phyloP scores from a whole-genome alignment of 805 yeast species.

The Pichia nakasei region DNA sequence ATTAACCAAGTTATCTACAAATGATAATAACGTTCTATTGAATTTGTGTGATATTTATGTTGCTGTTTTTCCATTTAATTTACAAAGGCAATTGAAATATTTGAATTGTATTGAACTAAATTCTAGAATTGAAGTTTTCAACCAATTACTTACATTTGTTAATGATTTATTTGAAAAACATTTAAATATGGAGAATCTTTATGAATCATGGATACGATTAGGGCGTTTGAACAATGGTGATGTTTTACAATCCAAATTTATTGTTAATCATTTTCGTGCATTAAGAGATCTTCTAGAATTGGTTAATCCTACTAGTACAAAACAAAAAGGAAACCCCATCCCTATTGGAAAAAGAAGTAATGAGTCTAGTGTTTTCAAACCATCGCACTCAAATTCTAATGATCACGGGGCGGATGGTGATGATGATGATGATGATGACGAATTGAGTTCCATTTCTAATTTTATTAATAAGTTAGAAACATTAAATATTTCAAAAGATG shows the following conservation, averaged over 20 bases:
- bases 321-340: background rate
- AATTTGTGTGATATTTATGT: constrained; percentile 17
- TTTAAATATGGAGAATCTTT: constrained; percentile 18
- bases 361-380: background rate
- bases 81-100: constrained; percentile 14
- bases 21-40: background rate
- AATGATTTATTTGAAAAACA: constrained; percentile 20
- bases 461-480: constrained; percentile 25
- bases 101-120: constrained; percentile 9
- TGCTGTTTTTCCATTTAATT: constrained; percentile 26
- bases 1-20: constrained; percentile 4
- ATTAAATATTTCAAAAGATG: constrained; percentile 33
- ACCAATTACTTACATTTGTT: constrained; percentile 17
- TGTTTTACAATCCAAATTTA: constrained; percentile 19
- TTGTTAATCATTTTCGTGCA: constrained; percentile 21
- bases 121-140: constrained; percentile 10
- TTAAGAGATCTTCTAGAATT: constrained; percentile 13
- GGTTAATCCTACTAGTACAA: background rate
- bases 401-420: background rate
- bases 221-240: constrained; percentile 21
- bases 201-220: constrained; percentile 24
- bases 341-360: background rate
- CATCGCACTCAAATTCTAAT: background rate
- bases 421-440: constrained; percentile 36
- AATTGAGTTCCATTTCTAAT: constrained; percentile 23